Base-by-base conservation (phyloP, 2,329 filamentous ascomycete species). In the Neofusicoccum ribis region DNA sequence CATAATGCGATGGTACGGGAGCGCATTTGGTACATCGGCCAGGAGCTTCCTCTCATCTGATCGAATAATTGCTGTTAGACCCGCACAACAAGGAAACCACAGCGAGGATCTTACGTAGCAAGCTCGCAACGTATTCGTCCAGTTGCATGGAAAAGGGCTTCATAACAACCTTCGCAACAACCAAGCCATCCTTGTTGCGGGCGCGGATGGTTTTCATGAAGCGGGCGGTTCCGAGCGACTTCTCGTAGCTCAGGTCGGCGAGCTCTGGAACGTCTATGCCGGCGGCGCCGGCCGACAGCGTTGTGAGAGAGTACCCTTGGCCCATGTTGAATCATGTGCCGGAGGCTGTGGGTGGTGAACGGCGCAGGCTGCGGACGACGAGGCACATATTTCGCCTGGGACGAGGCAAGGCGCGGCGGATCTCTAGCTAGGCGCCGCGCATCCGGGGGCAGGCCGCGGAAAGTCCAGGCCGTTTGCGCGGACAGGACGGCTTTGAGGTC, bases 161-260 rank as follows among this genome's bases (percentile, higher is more conserved):
- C 78, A 96, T 91, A 65, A 97, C 90, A 36, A 97, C 90, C 80
- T 98, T 98, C 74, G 96, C 93, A 64, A 98, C 89, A 17, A 96
- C 93, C 46, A 97, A 84, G 64, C 95, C 94, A 82, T 97, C 91
- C 72, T 91, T 90, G 76, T 96, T 92, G 58, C 93, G 87, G 27
- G 94, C 95, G 69, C 94, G 88, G 69, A 98, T 93, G 69, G 92
- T 95, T 79, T 98, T 97, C 89, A 99, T 95, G 73, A 99, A 97
- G 43, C 95, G 89, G 27, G 92, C 93, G 70, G 91, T 92, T 54
- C 94, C 94, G 73, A 99, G 87, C 41, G 92, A 92, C 79, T 91
- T 93, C 79, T 99, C 95, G 80, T 97, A 97, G 43, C 90, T 88
- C 66, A 98, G 82, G 75, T 98, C 95, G 49, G 91, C 87, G 47